phyloP scores from a whole-genome alignment of 352 stramenopile species.

The Pythium angustatum region DNA sequence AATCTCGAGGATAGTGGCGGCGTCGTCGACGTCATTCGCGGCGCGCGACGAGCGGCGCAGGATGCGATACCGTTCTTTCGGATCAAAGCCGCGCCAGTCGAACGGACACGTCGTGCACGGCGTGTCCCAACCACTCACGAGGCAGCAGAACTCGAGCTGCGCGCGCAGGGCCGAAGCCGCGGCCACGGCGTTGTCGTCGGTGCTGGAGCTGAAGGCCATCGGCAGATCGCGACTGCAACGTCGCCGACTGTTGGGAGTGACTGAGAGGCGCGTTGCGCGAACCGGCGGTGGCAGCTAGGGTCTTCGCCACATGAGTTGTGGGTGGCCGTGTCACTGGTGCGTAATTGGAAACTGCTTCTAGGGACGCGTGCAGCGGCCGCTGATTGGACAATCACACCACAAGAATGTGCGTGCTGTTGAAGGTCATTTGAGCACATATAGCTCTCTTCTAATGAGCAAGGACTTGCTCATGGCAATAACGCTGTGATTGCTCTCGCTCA shows the following conservation, averaged over 20 bases:
- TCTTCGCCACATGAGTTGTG: conserved; percentile 23
- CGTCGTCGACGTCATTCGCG: conserved; percentile 8
- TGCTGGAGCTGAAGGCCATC: conserved; percentile 15
- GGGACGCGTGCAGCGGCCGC: neutral
- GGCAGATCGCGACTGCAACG: neutral
- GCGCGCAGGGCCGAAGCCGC: conserved; percentile 41
- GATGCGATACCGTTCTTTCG: conserved; percentile 39
- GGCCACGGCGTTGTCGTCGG: conserved; percentile 26
- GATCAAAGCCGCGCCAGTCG: conserved; percentile 68
- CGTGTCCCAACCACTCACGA: conserved; percentile 64
- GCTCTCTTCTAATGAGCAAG: neutral
- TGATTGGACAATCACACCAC: conserved; percentile 30
- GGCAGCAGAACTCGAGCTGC: conserved; percentile 72
- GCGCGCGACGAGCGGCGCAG: conserved; percentile 1
- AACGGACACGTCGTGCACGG: conserved; percentile 65
- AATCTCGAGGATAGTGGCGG: conserved; percentile 16
- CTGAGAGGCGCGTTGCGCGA: neutral
- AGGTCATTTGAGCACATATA: neutral
- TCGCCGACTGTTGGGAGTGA: no score
- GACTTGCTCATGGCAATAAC: no score
- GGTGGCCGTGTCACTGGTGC: neutral
- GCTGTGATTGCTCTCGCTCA: no score
- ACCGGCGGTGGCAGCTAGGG: neutral
- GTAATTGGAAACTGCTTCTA: no score
- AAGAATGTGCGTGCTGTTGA: conserved; percentile 15